Base-by-base conservation (phyloP, 495 filamentous ascomycete species). In the Tuber microsphaerosporum region DNA sequence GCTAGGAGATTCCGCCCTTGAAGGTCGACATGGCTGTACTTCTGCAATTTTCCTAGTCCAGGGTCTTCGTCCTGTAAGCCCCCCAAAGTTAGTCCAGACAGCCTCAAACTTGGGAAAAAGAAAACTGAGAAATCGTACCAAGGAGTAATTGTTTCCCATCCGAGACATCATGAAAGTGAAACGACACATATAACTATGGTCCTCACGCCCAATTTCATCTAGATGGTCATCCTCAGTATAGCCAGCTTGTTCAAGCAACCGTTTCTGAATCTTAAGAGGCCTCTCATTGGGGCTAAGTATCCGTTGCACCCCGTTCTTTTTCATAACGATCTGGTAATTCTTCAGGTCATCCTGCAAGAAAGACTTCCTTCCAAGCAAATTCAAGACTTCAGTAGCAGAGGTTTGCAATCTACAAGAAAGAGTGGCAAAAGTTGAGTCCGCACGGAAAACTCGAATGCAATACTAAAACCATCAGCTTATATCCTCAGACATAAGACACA, bases 201-300 rank as follows among this genome's bases (percentile, higher is more conserved):
- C 95, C 83, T 99, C 95, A 69, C 95, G 89, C n/a, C 95, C 95
- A 72, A 99, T 90, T 75, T 97, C 95, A 81, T 97, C 94, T 65
- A 98, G 89, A 56, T 89, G 89, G 82, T 99, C 96, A 37, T 89
- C 89, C 43, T 91, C 88, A n/a, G 91, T 91, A 82, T 97, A 99
- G 19, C 95, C 95, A 44, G 93, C 91, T 84, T 97, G 93, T 84
- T 97, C 92, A 12, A 99, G 87, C 41, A 99, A 87, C 43, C 90
- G 89, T 84, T 97, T 98, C 82, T 99, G 96, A 79, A 99, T 93
- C 61, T 93, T 86, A 34, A 99, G 88, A 16, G 96, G 96, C 48
- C 91, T 88, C 84, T 99, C 96, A 42, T 87, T 88, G 12, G 89
- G 86, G 61, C 89, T 88, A 42, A 99, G 86, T 75, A 97, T 92